Base-by-base conservation (phyloP, 2,329 filamentous ascomycete species). In the Botrytis hyacinthi region DNA sequence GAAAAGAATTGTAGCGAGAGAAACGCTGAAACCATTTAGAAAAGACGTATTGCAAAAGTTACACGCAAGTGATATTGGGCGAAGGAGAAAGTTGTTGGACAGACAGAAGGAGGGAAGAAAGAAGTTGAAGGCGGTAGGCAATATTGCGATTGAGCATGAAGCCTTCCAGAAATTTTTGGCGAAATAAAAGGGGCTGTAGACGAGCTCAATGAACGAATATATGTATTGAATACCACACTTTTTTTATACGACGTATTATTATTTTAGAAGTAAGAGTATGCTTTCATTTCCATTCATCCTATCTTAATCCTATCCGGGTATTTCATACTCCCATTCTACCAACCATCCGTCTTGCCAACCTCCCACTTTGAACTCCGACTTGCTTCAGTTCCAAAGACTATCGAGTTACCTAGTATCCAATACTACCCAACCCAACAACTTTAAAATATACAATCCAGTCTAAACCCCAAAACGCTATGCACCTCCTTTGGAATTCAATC, bases 41-140 rank as follows among this genome's bases (percentile, higher is more conserved):
- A 99, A 99, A 82, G 96, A 99, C 79, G 96, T 99, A 4, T 84
- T 97, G 73, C 91, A 92, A 12, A 98, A 98, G 83, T 85, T 99
- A 73, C 97, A 99, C 81, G 96, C 96, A 0, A 93, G 92, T 75
- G 96, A 99, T 83, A 89, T 97, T 26, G 90, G 90, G 5, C 86
- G 96, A 74, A 88, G 95, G 54, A 88, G 90, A 79, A 99, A 99
- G 83, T 83, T 99, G 77, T 83, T 99, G 18, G 95, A 98, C 84
- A 97, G 95, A 86, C 96, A 99, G 83, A 99, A 99, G 84, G 95
- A 95, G 77, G 96, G 96, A 0, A 88, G 94, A 73, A 98, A 97
- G 88, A 92, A 92, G 82, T 83, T 99, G 74, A 89, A 93, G 74
- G 88, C 92, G 1, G 91, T 95, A 8, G 93, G 96, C 0, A 97